phyloP scores from a whole-genome alignment of 495 filamentous ascomycete species.

The Hypoxylon intermedium region DNA sequence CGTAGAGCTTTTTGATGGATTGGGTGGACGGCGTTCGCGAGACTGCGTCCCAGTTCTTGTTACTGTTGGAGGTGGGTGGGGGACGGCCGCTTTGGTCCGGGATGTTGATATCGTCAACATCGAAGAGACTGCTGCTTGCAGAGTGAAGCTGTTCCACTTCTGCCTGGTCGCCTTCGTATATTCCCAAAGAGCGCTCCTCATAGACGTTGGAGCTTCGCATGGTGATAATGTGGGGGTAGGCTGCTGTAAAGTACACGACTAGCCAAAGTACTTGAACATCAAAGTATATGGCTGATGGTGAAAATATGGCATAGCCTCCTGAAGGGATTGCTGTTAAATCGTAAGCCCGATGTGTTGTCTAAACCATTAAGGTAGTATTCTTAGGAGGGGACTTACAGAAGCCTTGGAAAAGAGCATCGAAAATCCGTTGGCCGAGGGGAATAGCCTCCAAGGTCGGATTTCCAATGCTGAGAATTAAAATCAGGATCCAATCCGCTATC shows the following conservation, averaged over 20 bases:
- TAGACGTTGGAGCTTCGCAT: constrained; percentile 64
- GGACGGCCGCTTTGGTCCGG: constrained; percentile 27
- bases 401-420: constrained; percentile 80
- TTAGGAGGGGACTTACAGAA: constrained; percentile 42
- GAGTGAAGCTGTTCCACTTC: constrained; percentile 41
- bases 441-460: constrained; percentile 65
- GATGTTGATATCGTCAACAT: constrained; percentile 13
- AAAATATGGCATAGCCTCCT: constrained; percentile 79
- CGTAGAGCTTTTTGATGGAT: constrained; percentile 32
- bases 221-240: constrained; percentile 71
- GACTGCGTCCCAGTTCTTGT: constrained; percentile 24
- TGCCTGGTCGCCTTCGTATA: constrained; percentile 60
- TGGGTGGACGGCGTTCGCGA: constrained; percentile 27
- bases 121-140: constrained; percentile 34
- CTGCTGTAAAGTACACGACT: constrained; percentile 79
- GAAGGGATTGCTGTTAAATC: constrained; percentile 64
- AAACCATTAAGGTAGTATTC: not conserved
- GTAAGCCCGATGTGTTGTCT: constrained; percentile 9
- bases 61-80: constrained; percentile 4
- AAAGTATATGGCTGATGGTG: constrained; percentile 69
- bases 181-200: constrained; percentile 64
- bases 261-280: constrained; percentile 75
- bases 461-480: constrained; percentile 72
- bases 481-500: constrained; percentile 73
- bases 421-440: constrained; percentile 62